Conservation (phyloP, 2,329 filamentous ascomycete genomes). For the Metarhizium humberi region DNA sequence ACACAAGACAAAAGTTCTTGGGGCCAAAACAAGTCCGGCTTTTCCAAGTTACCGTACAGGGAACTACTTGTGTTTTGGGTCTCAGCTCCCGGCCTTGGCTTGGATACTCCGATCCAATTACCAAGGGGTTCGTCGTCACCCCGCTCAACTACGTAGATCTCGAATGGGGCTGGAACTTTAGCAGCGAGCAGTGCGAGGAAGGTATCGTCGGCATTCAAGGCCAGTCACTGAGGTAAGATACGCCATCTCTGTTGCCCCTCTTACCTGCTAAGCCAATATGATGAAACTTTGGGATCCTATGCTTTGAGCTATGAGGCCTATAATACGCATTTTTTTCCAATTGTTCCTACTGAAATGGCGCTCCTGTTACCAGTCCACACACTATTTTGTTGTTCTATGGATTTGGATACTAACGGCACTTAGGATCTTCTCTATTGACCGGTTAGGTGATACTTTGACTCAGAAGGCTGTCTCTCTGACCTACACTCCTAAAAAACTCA, state of each 20-base stretch:
- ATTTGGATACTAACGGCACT: slow-evolving; percentile 5
- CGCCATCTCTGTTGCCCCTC: slow-evolving; percentile 16
- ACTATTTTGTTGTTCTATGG: background rate
- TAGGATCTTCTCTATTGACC: slow-evolving; percentile 86
- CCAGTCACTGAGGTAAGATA: slow-evolving; percentile 69
- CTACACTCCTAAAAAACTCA: slow-evolving; percentile 82
- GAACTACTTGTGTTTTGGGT: slow-evolving; percentile 75
- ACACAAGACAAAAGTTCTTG: slow-evolving; percentile 89
- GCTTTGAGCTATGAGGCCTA: slow-evolving; percentile 46
- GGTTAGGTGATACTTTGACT: slow-evolving; percentile 74
- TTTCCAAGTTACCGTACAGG: slow-evolving; percentile 82
- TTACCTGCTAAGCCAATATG: slow-evolving; percentile 41
- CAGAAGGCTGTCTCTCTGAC: slow-evolving; percentile 79
- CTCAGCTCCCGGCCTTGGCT: slow-evolving; percentile 94
- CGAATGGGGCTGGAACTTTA: slow-evolving; percentile 94
- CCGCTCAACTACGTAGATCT: slow-evolving; percentile 81
- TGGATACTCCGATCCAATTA: slow-evolving; percentile 82
- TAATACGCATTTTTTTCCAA: slow-evolving; percentile 54
- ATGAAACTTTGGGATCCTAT: slow-evolving; percentile 57
- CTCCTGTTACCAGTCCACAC: slow-evolving; percentile 9
- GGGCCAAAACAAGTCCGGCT: slow-evolving; percentile 84
- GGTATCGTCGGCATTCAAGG: slow-evolving; percentile 91
- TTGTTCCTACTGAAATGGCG: slow-evolving; percentile 89
- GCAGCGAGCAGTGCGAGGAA: slow-evolving; percentile 86
- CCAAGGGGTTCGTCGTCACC: slow-evolving; percentile 82